Base-by-base conservation (phyloP, 2,329 filamentous ascomycete genomes). In the Aspergillus sp. region DNA sequence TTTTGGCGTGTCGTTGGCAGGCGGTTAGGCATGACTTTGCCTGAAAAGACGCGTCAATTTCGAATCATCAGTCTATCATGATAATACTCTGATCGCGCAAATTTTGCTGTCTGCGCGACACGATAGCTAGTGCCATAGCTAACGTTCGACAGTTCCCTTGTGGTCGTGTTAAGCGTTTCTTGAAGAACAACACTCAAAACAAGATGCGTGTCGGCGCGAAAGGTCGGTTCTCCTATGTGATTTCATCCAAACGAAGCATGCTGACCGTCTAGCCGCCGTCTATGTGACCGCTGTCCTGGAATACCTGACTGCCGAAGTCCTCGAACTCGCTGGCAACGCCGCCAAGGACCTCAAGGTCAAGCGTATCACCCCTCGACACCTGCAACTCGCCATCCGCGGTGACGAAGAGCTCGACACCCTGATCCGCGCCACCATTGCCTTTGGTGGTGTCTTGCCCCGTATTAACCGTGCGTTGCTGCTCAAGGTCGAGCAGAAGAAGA, bases 291-390 rank as follows among this genome's bases (percentile, higher is more conserved):
- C 93, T 39, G 93, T 98, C 48, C 86, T 98, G 55, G 93, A 98
- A 76, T 98, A 98, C 70, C 78, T 98, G 58, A 96, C 93, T 51
- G 91, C 91, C 55, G 91, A 98, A 81, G 91, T 98, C 41, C 85
- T 98, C 62, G 93, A 98, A 73, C 79, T 98, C 56, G 93, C 93
- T 69, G 93, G 93, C 71, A 98, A 98, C 70, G 93, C 93, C 45
- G 93, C 93, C 71, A 97, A 97, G 80, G 93, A 98, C 72, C 86
- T 97, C 67, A 98, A 97, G 75, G 93, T 97, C 75, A 98, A 97
- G 83, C 93, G 93, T 73, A 98, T 98, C 73, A 97, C 91, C 8
- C 93, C 93, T 47, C 90, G 93, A 70, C 93, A 98, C 72, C 76
- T 98, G 56, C 93, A 98, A 73, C 86, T 98, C 53, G 93, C 93